Conservation (phyloP, 139 green algal genomes). For the Chlorella sp. region DNA sequence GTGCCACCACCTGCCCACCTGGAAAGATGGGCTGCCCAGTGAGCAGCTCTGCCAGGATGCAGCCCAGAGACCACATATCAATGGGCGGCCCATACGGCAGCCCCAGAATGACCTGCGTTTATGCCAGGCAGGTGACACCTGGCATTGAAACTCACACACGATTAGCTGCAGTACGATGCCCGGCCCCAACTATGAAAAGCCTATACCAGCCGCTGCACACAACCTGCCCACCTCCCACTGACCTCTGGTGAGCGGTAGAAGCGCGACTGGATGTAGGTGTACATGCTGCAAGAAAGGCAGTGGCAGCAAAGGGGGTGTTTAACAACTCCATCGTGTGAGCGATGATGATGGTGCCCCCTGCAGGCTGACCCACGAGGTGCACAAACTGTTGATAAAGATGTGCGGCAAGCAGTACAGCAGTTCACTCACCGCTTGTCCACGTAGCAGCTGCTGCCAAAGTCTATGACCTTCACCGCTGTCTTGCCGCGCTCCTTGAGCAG, state of each 20-base stretch:
- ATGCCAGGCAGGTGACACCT: too few relatives aligned
- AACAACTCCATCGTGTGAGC: too few relatives aligned
- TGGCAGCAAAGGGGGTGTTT: too few relatives aligned
- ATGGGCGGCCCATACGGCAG: constrained; percentile 88
- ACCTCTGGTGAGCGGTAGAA: constrained; percentile 90
- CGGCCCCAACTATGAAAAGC: too few relatives aligned
- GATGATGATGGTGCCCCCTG: too few relatives aligned
- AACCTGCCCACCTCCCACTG: too few relatives aligned
- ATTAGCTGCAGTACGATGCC: not conserved
- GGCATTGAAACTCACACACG: too few relatives aligned
- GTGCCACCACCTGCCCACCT: too few relatives aligned
- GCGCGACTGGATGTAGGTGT: constrained; percentile 97
- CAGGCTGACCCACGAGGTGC: too few relatives aligned
- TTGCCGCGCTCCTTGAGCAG: constrained; percentile 63
- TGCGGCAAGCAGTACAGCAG: too few relatives aligned
- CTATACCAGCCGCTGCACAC: too few relatives aligned
- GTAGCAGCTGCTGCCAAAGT: constrained; percentile 97
- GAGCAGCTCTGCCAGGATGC: constrained; percentile 72
- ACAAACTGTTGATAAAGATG: too few relatives aligned
- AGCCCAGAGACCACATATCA: constrained; percentile 98
- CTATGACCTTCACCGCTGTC: constrained; percentile 94
- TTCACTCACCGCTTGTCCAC: constrained; percentile 46
- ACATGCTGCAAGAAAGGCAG: constrained; percentile 70
- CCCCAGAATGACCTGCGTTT: constrained; percentile 79
- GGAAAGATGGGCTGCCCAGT: constrained; percentile 91